Evolutionary conservation across 176 grass and related monocot genomes (phyloP), one percentile per base, ranked within the genome.

Genomic region (Juncus inflexus): DNA sequence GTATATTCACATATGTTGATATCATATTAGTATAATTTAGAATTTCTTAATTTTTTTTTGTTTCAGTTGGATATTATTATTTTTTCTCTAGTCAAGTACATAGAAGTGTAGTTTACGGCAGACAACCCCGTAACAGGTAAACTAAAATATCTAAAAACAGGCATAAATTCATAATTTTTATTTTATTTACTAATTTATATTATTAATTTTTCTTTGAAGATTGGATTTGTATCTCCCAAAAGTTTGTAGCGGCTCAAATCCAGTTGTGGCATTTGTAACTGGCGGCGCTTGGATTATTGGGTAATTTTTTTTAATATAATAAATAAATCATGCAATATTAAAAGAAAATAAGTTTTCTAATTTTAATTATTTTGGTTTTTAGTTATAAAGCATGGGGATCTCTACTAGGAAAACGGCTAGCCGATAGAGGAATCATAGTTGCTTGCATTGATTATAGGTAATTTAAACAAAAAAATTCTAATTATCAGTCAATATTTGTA

Each of bases 401-500:
- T 45, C 88, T 99, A 69, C 80, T 99, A 43, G 94, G 94, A 42
- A 91, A 74, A 69, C 73, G 94, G 63, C 79, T 99, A 61, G 85
- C 94, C 2, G 94, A 99, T 82, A 81, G 88, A 84, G 94, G 83
- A 84, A 80, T 92, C 52, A 86, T 99, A 79, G 94, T 99, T 83
- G 94, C 94, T 67, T 99, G 94, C 75, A 92, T 99, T 60, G 94
- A 99, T 84, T 99, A 99, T 61, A 87, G 94, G 94, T 99, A 71
- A 57, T 42, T 59, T 59, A 9, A 71, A 57, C 66, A 40, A n/a
- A 15, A 8, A 40, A 45, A 64, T 10, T 58, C 40, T 15, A 47
- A 67, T 42, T 49, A 36, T 71, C 14, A 42, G 1, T 16, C 55
- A 58, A 58, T 19, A 59, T 2, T 12, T 28, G 16, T 57, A 69